Evolutionary conservation across 1,139 yeast species (phyloP), one percentile per base, ranked within the genome.

Genomic region (Saccharomyces hybrid): DNA sequence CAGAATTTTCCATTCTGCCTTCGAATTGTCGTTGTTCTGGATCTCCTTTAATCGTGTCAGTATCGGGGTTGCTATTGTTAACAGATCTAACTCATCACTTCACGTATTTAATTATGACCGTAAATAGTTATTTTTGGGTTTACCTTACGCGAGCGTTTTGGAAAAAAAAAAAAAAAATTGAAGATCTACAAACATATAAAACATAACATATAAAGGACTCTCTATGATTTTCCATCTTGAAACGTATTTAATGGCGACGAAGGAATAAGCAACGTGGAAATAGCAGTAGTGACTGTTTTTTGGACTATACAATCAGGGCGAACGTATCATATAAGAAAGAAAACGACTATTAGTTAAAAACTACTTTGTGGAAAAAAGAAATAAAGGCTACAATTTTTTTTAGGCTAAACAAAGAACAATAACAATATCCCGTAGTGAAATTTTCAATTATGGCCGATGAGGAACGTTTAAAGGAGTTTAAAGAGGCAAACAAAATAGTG

Each of bases 401-500:
- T 27, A 11, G 21, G 9, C 24, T n/a, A 48, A 16, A 16, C 16
- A 16, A 48, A 16, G 16, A 31, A 28, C 11, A 19, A 21, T 32
- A 29, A 50, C 16, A 52, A 21, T 16, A 12, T 38, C 19, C 19
- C 11, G 19, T 9, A 16, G 11, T 16, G 19, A 38, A 16, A 12
- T 38, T 31, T 26, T 4, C 34, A 21, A 52, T 7, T 11, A 65
- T 70, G 73, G 60, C 71, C 29, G 71, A 68, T 28, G 67, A 67
- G 42, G 63, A 62, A 47, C 65, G 72, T 50, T 54, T 70, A 51
- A 64, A 67, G 55, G 69, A 69, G 49, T 70, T 70, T 55, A 65
- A 68, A 54, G 65, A 68, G 53, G 69, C 69, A 14, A 70, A 70
- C 50, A 66, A 66, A 58, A 65, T 68, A 29, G 69, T 69, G 9